Conservation (phyloP, 2,329 filamentous ascomycete species). For the Gaeumannomyces sp. region DNA sequence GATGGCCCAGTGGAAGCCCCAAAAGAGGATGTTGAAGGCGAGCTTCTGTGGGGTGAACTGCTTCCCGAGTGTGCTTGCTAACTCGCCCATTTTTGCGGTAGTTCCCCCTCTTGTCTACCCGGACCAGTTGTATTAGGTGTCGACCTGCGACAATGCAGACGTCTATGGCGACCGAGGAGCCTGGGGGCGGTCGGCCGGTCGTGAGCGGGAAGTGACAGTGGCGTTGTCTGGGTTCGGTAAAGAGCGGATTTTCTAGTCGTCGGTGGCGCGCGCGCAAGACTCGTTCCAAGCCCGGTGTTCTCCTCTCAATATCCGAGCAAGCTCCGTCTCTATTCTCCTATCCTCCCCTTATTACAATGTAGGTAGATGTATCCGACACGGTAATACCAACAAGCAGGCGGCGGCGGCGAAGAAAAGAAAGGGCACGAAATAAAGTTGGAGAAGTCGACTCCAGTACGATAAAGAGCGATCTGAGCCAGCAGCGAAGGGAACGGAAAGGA, state of each 20-base stretch:
- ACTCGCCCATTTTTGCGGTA: conserved; percentile 32
- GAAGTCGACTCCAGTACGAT: conserved; percentile 29
- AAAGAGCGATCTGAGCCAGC: conserved; percentile 56
- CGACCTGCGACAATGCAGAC: conserved; percentile 45
- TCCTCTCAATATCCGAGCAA: conserved; percentile 9
- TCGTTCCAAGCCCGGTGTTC: conserved; percentile 6
- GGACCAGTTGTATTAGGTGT: conserved; percentile 31
- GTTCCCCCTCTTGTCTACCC: conserved; percentile 21
- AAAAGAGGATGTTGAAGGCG: conserved; percentile 75
- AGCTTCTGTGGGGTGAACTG: conserved; percentile 67
- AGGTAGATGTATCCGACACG: conserved; percentile 7
- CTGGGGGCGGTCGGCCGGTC: neutral
- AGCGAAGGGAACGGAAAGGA: conserved; percentile 39
- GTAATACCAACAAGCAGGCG: neutral
- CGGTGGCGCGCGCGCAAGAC: neutral
- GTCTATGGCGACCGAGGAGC: neutral
- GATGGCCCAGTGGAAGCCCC: conserved; percentile 69
- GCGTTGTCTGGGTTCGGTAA: neutral
- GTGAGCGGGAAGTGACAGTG: neutral
- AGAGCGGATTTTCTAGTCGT: neutral
- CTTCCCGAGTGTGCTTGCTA: conserved; percentile 41
- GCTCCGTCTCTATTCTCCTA: conserved; percentile 14
- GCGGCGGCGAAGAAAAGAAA: conserved; percentile 1
- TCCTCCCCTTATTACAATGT: conserved; percentile 21
- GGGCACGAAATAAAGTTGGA: conserved; percentile 21